Evolutionary conservation across 1,139 yeast species (phyloP), one percentile per base, ranked within the genome.

Genomic region (Suhomyces taliae): DNA sequence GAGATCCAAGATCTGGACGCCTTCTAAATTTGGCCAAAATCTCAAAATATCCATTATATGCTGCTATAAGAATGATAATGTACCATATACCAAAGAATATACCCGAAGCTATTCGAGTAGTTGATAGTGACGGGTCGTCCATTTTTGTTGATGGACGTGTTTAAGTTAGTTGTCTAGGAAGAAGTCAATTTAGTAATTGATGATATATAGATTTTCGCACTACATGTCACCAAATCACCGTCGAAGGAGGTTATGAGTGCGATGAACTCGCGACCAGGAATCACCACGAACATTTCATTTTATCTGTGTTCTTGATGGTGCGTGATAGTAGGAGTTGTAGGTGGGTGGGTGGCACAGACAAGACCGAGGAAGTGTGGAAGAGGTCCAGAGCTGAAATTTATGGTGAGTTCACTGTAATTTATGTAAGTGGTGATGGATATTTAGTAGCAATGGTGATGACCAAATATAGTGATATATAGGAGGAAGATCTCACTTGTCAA

Each of bases 1-100:
- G 95, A 19, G 37, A 39, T 31, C 33, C 26, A 27, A 27, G 37
- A 7, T 42, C 46, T 19, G 67, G 66, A 31, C 70, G 65, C 8
- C 41, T 35, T 11, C 55, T 60, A 58, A 79, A 79, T 50, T 69
- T 71, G 36, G 54, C 48, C 43, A 70, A 36, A 15, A 82, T 73
- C 56, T 76, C 81, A 37, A 67, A 50, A 52, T 79, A 76, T 10
- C 87, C 87, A 38, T 60, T 58, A 48, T 62, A 64, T 2, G 83
- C 83, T 8, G 77, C 67, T 6, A 56, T 42, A 6, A 78, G 42
- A 10, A 82, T 78, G 14, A 72, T 73, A 6, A 67, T 34, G 58
- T 78, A 79, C 81, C 81, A 76, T 40, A 69, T 46, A 5, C 76
- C 58, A 39, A 61, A 57, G 39, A 67, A 53, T 27, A 43, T 37